A percentile compares a stretch with the other conserved stretches of the same genome.
Conservation (phyloP, 2,329 filamentous ascomycete genomes). For the Parasarocladium wereldwijsianum region DNA sequence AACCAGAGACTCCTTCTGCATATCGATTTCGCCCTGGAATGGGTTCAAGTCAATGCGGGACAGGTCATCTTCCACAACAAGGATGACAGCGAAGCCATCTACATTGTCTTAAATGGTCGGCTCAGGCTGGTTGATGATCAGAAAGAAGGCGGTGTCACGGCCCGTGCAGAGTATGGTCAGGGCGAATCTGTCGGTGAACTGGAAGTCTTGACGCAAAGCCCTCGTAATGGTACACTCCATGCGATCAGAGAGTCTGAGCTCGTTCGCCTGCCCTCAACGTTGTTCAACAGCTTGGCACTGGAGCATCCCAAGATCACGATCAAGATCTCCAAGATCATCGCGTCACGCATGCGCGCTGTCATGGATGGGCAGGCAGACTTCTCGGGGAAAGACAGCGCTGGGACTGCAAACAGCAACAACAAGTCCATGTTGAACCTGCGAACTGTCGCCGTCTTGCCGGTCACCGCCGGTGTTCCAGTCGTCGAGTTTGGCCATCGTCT, state of each 20-base stretch:
- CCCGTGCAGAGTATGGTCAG: constrained; percentile 86
- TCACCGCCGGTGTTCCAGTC: constrained; percentile 82
- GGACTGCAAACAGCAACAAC: constrained; percentile 35
- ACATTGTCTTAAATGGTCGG: constrained; percentile 90
- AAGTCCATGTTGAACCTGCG: constrained; percentile 85
- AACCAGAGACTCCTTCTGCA: constrained; percentile 85
- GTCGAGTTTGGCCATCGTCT: constrained; percentile 87
- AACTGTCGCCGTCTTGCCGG: constrained; percentile 82
- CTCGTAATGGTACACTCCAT: constrained; percentile 78
- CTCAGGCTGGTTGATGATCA: constrained; percentile 72
- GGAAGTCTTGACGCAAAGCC: constrained; percentile 90
- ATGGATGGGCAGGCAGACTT: constrained; percentile 67
- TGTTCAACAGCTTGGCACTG: constrained; percentile 95
- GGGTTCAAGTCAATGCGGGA: constrained; percentile 91
- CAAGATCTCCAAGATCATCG: constrained; percentile 97
- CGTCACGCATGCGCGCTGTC: constrained; percentile 79
- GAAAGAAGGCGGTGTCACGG: constrained; percentile 67
- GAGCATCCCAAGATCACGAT: constrained; percentile 98
- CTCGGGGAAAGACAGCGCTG: constrained; percentile 47
- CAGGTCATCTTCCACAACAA: constrained; percentile 89
- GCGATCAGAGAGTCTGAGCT: constrained; percentile 94
- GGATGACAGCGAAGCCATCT: constrained; percentile 96
- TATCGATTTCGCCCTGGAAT: constrained; percentile 96
- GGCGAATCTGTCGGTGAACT: constrained; percentile 95
- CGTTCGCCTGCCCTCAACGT: constrained; percentile 84